Evolutionary conservation across 2,329 filamentous ascomycete species (phyloP), one percentile per base, ranked within the genome.

Genomic region (Stachybotrys echinatus): DNA sequence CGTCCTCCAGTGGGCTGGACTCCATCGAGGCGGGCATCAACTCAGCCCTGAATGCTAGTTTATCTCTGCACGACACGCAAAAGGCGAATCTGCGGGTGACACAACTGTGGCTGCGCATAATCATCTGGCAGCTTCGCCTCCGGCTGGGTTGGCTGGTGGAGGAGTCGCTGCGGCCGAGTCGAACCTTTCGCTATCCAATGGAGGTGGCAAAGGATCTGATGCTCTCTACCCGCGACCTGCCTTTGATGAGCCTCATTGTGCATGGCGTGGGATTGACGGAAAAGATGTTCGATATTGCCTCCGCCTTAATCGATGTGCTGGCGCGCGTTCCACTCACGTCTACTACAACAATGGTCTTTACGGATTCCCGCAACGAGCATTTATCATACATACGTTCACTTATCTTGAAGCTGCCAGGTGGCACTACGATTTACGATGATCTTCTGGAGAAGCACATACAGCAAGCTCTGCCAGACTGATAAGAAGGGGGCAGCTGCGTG

Each of bases 221-320:
- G 3, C 49, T 71, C 1, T 71, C 69, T 2, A 73, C 68, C 0
- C 55, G 66, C 2, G 66, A 71, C 22, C 57, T 74, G 0, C 61
- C 68, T 1, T 54, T 73, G 2, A 62, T 64, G 17, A 69, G 67
- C 42, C 67, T 75, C 48, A 65, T 61, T 19, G 65, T 75, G 0
- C 73, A 75, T 12, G 73, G 73, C 1, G 70, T 71, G 10, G 73
- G 73, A 0, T 53, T 75, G n/a, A 75, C 73, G 0, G 73, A 75
- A 50, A 75, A 75, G 52, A 53, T 75, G 0, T 75, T 72, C 39
- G 73, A 75, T 34, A 65, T 75, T 22, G 71, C 71, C 0, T 74
- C 69, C 1, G 67, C 71, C 0, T 68, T 74, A 2, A 66, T 73
- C 2, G 73, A 75, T 44, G 73, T 75, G 2, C 55, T 75, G 1